A percentile compares a stretch with the other conserved stretches of the same genome.
These are phyloP conservation scores for Aspergillus oerlinghausenensis DNA, from an alignment of 2,329 filamentous ascomycete species.

Conservation along the genomic window DNA sequence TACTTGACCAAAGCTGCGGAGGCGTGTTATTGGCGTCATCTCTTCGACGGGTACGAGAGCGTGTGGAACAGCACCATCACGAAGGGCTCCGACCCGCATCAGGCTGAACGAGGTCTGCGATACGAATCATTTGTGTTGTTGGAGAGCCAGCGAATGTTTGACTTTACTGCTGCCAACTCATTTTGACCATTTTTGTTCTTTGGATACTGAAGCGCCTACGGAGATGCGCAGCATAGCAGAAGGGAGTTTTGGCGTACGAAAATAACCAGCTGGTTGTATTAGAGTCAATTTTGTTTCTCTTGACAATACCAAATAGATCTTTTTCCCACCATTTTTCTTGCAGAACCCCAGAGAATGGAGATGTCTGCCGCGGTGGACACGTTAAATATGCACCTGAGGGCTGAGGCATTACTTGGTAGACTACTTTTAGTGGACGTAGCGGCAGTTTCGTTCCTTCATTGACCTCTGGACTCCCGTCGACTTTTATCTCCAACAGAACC, in stretches of 20 bases:
- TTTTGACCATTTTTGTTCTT: not conserved
- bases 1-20: constrained; percentile 50
- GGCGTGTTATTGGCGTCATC: constrained; percentile 48
- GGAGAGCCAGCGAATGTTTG: not conserved
- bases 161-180: not conserved
- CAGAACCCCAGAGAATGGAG: not conserved
- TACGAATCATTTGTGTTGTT: not conserved
- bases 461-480: not conserved
- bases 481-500: not conserved
- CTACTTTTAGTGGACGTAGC: not conserved
- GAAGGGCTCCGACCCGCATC: not conserved
- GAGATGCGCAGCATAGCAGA: not conserved
- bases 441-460: not conserved
- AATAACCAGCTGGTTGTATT: not conserved
- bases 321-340: not conserved
- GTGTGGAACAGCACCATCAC: not conserved
- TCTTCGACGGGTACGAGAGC: constrained; percentile 29
- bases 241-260: not conserved
- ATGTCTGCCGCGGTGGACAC: not conserved
- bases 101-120: not conserved
- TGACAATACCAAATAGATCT: not conserved
- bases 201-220: not conserved
- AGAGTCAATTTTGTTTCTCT: not conserved
- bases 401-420: not conserved
- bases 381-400: too few relatives aligned